Base-by-base conservation (phyloP, 495 filamentous ascomycete species). In the Parathielavia appendiculata region DNA sequence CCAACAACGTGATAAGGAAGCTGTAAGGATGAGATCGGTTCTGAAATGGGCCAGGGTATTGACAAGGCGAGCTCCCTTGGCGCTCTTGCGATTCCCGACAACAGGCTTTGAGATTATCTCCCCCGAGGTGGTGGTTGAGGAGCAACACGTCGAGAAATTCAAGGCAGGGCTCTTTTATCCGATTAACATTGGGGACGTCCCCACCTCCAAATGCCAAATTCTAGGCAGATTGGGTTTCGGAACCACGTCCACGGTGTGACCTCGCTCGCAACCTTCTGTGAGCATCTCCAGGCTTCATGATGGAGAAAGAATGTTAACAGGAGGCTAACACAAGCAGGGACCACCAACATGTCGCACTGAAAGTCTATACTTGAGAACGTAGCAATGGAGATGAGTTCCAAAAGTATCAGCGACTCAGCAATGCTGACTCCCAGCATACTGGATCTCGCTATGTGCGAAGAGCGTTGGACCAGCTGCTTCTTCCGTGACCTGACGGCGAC, bases 181-280 rank as follows among this genome's bases (percentile, higher is more conserved):
- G 6, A 75, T 78, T 16, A 65, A 65, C 50, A 77, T 81, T 53
- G 77, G 78, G 19, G 76, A 83, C 58, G 69, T 79, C 12, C 69
- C 76, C 50, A 43, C 72, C 32, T 66, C 68, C 49, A 72, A 71
- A 44, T 83, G 83, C 57, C 67, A 79, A 56, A 64, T 83, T 34
- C 53, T 78, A 1, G 73, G 71, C 4, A 83, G 83, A 64, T 72
- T 82, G 39, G 81, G 81, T 16, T 83, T 73, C 56, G 80, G 81
- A 40, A 58, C 76, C 6, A 73, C 71, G 51, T 83, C 80, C 17
- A 83, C 79, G 3, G 76, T 73, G 13, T 83, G n/a, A 78, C 79
- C 72, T 84, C 10, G 75, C 75, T 54, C 72, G 73, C 34, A 78
- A 82, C 72, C 69, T 83, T 44, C 64, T 69, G 74, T 74, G 69